Percentiles rank a stretch among this genome's conserved stretches.
These are phyloP conservation scores for Puccinellia tenuiflora DNA, from an alignment of 176 grass and related monocot species.

Conservation along the genomic window DNA sequence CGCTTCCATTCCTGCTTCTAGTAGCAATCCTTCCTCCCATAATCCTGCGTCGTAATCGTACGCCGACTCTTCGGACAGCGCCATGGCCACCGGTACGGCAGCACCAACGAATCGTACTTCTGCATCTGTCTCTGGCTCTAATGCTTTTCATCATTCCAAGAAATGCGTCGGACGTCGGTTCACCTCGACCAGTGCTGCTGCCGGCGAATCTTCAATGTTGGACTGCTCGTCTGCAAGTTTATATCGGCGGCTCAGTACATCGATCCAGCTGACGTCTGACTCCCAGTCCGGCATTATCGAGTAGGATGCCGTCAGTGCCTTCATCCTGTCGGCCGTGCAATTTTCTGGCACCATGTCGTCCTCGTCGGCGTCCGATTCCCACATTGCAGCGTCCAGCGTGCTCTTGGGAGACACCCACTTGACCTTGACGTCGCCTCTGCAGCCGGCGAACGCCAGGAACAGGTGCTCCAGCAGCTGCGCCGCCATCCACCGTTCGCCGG, in stretches of 20 bases:
- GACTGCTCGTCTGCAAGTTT: too few relatives aligned
- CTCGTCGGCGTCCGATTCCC: slow-evolving; percentile 43
- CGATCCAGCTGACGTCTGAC: slow-evolving; percentile 28
- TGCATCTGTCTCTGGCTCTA: too few relatives aligned
- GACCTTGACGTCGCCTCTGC: too few relatives aligned
- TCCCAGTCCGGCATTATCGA: slow-evolving; percentile 41
- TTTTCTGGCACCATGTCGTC: slow-evolving; percentile 15
- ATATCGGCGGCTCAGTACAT: background rate
- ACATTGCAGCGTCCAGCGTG: slow-evolving; percentile 53
- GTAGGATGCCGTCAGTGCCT: background rate
- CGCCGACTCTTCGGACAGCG: background rate
- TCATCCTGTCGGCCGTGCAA: slow-evolving; percentile 30
- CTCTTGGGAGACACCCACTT: slow-evolving; percentile 81
- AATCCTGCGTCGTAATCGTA: background rate
- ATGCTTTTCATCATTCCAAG: too few relatives aligned
- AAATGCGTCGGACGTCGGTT: too few relatives aligned
- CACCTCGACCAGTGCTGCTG: background rate
- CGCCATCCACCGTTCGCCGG: too few relatives aligned
- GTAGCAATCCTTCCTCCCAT: background rate
- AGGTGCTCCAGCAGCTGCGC: too few relatives aligned
- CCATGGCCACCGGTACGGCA: background rate
- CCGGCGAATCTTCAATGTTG: background rate
- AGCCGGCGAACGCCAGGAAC: too few relatives aligned
- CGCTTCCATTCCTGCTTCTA: background rate
- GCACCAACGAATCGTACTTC: too few relatives aligned